Evolutionary conservation across 2,329 filamentous ascomycete species (phyloP), one percentile per base, ranked within the genome.

Genomic region (Phaeosphaeriaceae sp.): DNA sequence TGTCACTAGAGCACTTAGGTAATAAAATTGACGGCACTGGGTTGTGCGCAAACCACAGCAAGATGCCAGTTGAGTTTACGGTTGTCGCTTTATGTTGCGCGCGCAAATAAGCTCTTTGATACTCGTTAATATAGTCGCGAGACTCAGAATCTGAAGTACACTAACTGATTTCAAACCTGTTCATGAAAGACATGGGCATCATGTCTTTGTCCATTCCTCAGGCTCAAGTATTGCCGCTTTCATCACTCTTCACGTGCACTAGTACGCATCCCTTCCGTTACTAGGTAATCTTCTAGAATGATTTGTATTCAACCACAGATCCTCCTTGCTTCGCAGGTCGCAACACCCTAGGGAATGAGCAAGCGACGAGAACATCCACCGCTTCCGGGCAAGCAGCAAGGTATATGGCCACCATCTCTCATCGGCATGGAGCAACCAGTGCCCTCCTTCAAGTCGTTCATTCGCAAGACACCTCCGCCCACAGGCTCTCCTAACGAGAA

Each of bases 391-490:
- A 67, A 57, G 51, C 66, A 70, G 48, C 48, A 41, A 24, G 67
- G 69, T 51, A 40, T 58, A 53, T 70, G 69, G 36, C 66, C 65
- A 19, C 65, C 69, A 17, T 67, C 69, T 20, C 66, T 75, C 24
- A 61, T 69, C 52, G 73, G 68, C n/a, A 75, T 76, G 72, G 72
- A 75, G 60, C 65, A 55, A 21, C 72, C 72, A 24, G 62, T 76
- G 25, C 69, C 62, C 20, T 74, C 72, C 3, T 75, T 75, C 62
- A 70, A 68, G 40, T 74, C 72, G 20, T 73, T 72, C 50, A 67
- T 72, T 40, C 65, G 60, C 46, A 61, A 65, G 3, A 57, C 61
- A 19, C 69, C 72, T 17, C 62, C 68, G 27, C 59, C 61, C 51
- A 59, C 66, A 21, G 53, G 24, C 25, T 31, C 56, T 7, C 22